Conservation (phyloP, 225 moss, liverwort and hornwort genomes). For the Bryum argenteum region DNA sequence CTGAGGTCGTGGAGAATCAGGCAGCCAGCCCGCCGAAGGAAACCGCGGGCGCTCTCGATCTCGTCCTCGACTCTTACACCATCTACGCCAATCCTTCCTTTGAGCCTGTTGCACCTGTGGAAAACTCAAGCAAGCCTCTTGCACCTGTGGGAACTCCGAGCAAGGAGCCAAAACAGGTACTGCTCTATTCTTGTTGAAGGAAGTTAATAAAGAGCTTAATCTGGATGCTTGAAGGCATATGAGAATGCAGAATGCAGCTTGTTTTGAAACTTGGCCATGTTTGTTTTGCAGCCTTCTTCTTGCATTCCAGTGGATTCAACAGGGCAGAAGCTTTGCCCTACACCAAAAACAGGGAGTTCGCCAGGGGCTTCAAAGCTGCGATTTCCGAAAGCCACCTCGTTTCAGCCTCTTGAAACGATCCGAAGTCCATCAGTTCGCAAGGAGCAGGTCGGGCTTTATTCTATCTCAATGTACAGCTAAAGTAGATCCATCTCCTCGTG, state of each 20-base stretch:
- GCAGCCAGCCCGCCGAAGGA: constrained; percentile 11
- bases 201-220: too few relatives aligned
- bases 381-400: constrained; percentile 24
- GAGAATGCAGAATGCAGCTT: too few relatives aligned
- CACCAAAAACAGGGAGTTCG: constrained; percentile 43
- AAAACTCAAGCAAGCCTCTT: constrained; percentile 21
- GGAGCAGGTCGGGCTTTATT: constrained; percentile 33
- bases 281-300: constrained; percentile 37
- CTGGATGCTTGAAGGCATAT: too few relatives aligned
- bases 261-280: background rate
- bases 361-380: constrained; percentile 38
- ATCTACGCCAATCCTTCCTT: constrained; percentile 43
- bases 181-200: too few relatives aligned
- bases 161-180: too few relatives aligned
- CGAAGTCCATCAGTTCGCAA: constrained; percentile 38
- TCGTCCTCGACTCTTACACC: constrained; percentile 24
- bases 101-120: constrained; percentile 32
- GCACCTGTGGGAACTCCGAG: too few relatives aligned
- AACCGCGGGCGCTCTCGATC: background rate
- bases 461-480: background rate
- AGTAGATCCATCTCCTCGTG: background rate
- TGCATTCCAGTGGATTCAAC: constrained; percentile 48
- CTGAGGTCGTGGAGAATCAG: background rate
- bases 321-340: constrained; percentile 47
- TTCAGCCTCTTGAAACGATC: constrained; percentile 52